Percentiles rank a stretch among this genome's conserved stretches.
phyloP scores from a whole-genome alignment of 441 rosid genomes.

The Gossypium laxum region DNA sequence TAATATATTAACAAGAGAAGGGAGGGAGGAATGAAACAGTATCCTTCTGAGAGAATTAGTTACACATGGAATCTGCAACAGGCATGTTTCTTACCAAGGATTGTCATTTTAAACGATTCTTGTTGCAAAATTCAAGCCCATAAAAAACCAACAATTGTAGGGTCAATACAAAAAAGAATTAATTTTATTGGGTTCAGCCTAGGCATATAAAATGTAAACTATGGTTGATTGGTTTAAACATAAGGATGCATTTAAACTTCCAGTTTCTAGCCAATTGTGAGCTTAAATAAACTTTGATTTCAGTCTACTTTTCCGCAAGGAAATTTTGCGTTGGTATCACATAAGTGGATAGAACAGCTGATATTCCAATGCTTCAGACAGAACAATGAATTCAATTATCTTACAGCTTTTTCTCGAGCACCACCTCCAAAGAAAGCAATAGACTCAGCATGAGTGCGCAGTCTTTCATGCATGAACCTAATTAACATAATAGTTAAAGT shows the following conservation, averaged over 20 bases:
- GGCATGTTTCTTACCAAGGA: background rate
- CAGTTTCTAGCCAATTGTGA: background rate
- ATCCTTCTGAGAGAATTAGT: background rate
- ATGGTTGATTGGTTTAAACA: background rate
- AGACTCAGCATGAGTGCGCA: conserved; percentile 94
- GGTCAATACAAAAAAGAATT: background rate
- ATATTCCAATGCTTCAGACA: background rate
- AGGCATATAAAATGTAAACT: background rate
- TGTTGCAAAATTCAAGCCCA: background rate
- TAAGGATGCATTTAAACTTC: background rate
- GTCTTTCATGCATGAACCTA: conserved; percentile 99
- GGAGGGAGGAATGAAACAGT: background rate
- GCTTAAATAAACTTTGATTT: background rate
- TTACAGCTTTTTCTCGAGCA: conserved; percentile 93
- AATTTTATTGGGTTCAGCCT: background rate
- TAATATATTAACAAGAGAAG: background rate
- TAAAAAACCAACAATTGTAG: background rate
- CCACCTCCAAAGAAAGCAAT: conserved; percentile 99
- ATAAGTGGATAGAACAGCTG: background rate
- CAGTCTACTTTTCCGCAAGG: background rate
- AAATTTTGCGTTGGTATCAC: background rate
- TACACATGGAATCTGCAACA: background rate
- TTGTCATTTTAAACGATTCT: background rate
- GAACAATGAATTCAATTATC: conserved; percentile 21
- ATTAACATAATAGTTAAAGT: conserved; percentile 13